These are phyloP conservation scores for Nephelium lappaceum DNA, from an alignment of 345 rosid species.

Conservation along the genomic window DNA sequence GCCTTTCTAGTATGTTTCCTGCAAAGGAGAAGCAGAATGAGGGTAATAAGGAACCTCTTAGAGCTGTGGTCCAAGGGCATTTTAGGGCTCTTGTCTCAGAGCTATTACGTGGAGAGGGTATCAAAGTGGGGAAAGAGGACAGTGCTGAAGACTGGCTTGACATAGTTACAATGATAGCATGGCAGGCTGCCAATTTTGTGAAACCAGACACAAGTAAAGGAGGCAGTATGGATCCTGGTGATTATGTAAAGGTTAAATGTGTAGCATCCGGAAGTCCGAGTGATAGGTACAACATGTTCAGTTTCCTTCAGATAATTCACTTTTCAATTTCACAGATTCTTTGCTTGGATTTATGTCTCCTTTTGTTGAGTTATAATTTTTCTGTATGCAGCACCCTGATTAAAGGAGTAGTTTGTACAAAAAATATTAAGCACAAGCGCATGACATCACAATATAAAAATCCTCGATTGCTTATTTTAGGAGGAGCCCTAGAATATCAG, in stretches of 20 bases:
- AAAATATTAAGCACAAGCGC: slow-evolving; percentile 97
- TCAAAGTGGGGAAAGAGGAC: slow-evolving; percentile 50
- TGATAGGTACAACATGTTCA: slow-evolving; percentile 62
- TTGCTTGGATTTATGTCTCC: slow-evolving; percentile 1
- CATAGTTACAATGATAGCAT: slow-evolving; percentile 73
- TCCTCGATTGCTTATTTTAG: slow-evolving; percentile 83
- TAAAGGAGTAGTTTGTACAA: slow-evolving; percentile 93
- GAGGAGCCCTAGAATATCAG: slow-evolving; percentile 93
- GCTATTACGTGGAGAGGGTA: slow-evolving; percentile 78
- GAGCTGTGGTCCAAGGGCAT: slow-evolving; percentile 76
- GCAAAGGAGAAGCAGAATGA: slow-evolving; percentile 68
- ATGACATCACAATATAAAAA: slow-evolving; percentile 97
- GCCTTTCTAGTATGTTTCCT: slow-evolving; percentile 69
- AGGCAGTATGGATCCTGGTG: slow-evolving; percentile 98
- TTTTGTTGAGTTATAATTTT: slow-evolving; percentile 19
- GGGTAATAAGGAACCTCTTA: slow-evolving; percentile 69
- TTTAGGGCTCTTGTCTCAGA: slow-evolving; percentile 97
- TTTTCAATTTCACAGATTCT: background rate
- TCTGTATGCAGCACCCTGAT: slow-evolving; percentile 63
- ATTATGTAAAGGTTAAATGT: slow-evolving; percentile 95
- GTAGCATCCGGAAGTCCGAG: slow-evolving; percentile 82
- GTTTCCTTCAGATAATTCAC: slow-evolving; percentile 3
- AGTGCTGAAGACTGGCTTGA: slow-evolving; percentile 75
- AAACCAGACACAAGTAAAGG: slow-evolving; percentile 97
- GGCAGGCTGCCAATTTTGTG: slow-evolving; percentile 96